Conservation (phyloP, 768 basidiomycete genomes). For the Boletus insuetus region DNA sequence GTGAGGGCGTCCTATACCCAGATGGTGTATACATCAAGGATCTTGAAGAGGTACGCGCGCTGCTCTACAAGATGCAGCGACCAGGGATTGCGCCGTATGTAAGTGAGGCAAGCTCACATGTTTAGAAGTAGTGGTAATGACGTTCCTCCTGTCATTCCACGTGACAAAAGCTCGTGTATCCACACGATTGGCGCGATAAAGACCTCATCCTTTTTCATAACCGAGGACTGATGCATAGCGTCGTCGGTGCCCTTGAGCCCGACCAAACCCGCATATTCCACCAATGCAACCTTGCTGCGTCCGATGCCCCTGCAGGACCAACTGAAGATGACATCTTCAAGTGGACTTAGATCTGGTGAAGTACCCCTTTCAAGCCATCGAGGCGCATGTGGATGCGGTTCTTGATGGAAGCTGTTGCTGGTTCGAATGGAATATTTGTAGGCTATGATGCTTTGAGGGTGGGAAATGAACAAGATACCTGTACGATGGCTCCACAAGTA, state of each 20-base stretch:
- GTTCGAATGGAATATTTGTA: no score
- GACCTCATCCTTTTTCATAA: slow-evolving; percentile 66
- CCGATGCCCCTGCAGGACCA: slow-evolving; percentile 47
- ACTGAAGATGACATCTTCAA: slow-evolving; percentile 20
- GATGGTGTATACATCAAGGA: slow-evolving; percentile 76
- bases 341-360: neutral
- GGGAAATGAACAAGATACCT: no score
- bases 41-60: slow-evolving; percentile 62
- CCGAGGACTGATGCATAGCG: slow-evolving; percentile 61
- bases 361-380: neutral
- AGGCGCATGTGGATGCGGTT: no score
- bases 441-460: no score
- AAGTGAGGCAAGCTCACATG: neutral
- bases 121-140: neutral
- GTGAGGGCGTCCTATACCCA: slow-evolving; percentile 71
- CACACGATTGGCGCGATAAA: slow-evolving; percentile 74
- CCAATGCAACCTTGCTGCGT: slow-evolving; percentile 58
- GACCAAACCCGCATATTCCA: slow-evolving; percentile 48
- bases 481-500: no score
- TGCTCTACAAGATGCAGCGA: slow-evolving; percentile 83
- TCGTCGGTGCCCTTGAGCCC: slow-evolving; percentile 60
- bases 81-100: slow-evolving; percentile 38
- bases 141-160: neutral
- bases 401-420: no score
- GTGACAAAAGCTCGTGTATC: slow-evolving; percentile 65